Percentiles rank a stretch among this genome's conserved stretches.
phyloP scores from a whole-genome alignment of 441 rosid genomes.

The Hypseocharis bilobata region DNA sequence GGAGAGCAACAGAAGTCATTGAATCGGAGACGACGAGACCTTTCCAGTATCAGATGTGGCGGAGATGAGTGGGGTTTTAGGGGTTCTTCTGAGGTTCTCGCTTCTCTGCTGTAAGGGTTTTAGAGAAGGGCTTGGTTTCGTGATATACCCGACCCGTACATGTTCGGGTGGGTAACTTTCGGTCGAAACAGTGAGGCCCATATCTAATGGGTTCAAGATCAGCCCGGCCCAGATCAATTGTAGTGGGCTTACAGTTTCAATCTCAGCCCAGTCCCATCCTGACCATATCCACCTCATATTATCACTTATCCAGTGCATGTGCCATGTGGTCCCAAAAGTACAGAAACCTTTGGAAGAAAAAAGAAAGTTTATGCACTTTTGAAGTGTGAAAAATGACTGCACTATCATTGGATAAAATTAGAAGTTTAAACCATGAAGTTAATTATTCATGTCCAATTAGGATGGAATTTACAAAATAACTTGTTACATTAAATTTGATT shows the following conservation, averaged over 20 bases:
- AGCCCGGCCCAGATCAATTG: no score
- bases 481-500: no score
- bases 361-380: neutral
- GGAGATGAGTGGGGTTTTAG: neutral
- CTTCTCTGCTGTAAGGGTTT: constrained; percentile 3
- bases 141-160: neutral
- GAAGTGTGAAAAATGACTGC: neutral
- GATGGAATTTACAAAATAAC: no score
- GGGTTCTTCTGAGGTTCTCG: no score
- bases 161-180: neutral
- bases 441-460: no score
- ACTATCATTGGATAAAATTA: neutral
- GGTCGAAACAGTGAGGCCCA: neutral
- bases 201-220: no score
- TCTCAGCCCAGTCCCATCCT: neutral
- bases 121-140: neutral
- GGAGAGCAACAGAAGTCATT: constrained; percentile 61
- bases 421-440: no score
- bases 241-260: neutral
- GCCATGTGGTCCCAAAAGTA: neutral
- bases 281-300: neutral
- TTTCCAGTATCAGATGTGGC: constrained; percentile 1
- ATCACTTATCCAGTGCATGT: neutral
- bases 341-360: neutral
- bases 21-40: constrained; percentile 10